These are phyloP conservation scores for Sporisorium exsertum DNA, from an alignment of 1,284 basidiomycete species.

Conservation along the genomic window DNA sequence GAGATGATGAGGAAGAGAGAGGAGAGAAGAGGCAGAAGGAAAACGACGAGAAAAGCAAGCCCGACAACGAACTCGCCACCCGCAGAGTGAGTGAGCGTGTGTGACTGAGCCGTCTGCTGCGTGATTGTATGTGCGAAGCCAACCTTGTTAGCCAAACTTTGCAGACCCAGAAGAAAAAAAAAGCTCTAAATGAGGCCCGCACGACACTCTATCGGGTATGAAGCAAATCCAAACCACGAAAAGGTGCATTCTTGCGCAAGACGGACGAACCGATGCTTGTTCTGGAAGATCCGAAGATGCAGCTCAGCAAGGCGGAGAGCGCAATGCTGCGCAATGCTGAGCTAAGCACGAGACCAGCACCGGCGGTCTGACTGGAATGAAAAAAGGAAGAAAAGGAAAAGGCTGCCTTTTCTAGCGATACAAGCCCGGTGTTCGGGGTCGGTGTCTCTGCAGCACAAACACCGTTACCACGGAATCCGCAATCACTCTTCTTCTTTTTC, in stretches of 20 bases:
- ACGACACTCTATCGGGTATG: too few relatives aligned
- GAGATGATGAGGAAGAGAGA: not conserved
- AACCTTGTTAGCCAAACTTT: not conserved
- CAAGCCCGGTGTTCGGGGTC: not conserved
- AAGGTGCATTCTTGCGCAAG: too few relatives aligned
- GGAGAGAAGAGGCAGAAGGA: not conserved
- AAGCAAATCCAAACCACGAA: too few relatives aligned
- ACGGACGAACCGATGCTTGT: not conserved
- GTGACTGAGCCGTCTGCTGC: not conserved
- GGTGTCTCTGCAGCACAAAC: not conserved
- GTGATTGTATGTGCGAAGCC: constrained; percentile 2
- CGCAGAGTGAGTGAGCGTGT: not conserved
- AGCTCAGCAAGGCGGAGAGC: not conserved
- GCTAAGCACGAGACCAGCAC: not conserved
- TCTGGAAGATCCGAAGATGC: not conserved
- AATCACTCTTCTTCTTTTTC: too few relatives aligned
- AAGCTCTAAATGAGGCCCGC: not conserved
- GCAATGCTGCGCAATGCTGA: too few relatives aligned
- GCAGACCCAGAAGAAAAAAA: not conserved
- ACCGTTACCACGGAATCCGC: too few relatives aligned
- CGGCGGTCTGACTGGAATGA: not conserved
- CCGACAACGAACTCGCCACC: not conserved
- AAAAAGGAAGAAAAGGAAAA: not conserved
- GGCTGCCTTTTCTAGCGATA: not conserved
- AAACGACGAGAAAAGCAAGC: not conserved